Percentiles rank a stretch among this genome's conserved stretches.
These are phyloP conservation scores for Botryotinia narcissicola DNA, from an alignment of 2,329 filamentous ascomycete genomes.

Conservation along the genomic window DNA sequence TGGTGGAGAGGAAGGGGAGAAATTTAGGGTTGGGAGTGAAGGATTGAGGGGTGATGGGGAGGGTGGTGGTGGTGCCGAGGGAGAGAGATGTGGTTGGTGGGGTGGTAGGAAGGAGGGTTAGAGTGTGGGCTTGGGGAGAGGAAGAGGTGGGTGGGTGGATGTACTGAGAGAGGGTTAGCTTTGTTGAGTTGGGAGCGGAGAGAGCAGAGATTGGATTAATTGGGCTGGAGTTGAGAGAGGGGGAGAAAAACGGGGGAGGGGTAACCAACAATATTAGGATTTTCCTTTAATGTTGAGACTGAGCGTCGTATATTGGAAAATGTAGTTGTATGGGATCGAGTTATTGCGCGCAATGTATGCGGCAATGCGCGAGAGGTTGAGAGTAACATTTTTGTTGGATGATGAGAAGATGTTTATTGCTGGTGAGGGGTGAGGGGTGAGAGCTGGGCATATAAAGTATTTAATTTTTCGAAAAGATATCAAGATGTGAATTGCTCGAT, in stretches of 20 bases:
- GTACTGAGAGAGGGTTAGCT: slow-evolving; percentile 47
- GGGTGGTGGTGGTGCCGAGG: slow-evolving; percentile 55
- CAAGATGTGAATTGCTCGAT: not conserved
- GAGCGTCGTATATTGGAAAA: not conserved
- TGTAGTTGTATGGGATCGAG: not conserved
- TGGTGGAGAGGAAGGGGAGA: slow-evolving; percentile 56
- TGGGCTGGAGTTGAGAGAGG: not conserved
- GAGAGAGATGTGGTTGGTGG: slow-evolving; percentile 54
- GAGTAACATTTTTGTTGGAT: slow-evolving; percentile 10
- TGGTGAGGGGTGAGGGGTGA: not conserved
- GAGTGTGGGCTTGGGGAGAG: slow-evolving; percentile 47
- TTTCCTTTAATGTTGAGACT: slow-evolving; percentile 35
- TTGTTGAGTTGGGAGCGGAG: not conserved
- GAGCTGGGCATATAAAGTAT: not conserved
- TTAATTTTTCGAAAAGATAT: slow-evolving; percentile 7
- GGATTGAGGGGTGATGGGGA: slow-evolving; percentile 51
- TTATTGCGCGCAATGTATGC: not conserved
- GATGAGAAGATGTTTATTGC: not conserved
- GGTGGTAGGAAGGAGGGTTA: slow-evolving; percentile 57
- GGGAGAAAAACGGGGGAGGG: not conserved
- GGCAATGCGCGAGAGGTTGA: not conserved
- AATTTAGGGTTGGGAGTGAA: slow-evolving; percentile 61
- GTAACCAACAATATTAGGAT: slow-evolving; percentile 36
- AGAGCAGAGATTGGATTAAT: too few species aligned
- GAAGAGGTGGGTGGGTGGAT: slow-evolving; percentile 49